These are phyloP conservation scores for Yarrowia yakushimensis DNA, from an alignment of 805 yeast genomes.

Conservation along the genomic window DNA sequence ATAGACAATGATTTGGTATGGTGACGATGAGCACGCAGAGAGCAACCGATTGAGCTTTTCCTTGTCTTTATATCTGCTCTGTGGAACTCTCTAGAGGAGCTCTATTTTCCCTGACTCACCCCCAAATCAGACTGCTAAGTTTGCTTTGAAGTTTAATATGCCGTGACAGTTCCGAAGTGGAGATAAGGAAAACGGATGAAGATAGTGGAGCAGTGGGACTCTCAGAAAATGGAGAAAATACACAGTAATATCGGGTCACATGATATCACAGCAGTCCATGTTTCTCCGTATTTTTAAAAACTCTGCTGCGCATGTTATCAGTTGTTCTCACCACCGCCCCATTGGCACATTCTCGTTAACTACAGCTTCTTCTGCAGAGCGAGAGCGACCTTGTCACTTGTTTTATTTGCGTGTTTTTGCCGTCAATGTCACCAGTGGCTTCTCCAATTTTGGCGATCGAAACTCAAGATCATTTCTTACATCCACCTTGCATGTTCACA, in stretches of 20 bases:
- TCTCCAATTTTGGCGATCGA: background rate
- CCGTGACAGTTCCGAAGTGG: slow-evolving; percentile 18
- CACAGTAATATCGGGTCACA: background rate
- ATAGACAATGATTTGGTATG: background rate
- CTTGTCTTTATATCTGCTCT: background rate
- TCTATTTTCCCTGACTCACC: background rate
- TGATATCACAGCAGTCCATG: no score
- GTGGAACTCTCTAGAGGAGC: no score
- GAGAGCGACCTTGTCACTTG: background rate
- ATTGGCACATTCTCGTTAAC: background rate
- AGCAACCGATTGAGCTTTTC: background rate
- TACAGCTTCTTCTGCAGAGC: background rate
- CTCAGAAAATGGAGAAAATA: background rate
- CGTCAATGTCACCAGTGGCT: background rate
- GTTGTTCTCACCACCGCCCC: no score
- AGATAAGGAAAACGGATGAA: background rate
- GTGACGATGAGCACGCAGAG: background rate
- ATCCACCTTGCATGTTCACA: background rate
- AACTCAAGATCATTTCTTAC: slow-evolving; percentile 5
- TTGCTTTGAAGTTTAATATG: background rate
- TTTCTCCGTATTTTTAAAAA: no score
- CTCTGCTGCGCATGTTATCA: no score
- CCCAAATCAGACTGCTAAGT: background rate
- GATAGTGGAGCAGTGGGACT: background rate
- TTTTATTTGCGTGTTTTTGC: background rate